Conservation (phyloP, 2,329 filamentous ascomycete species). For the Metarhizium anisopliae region DNA sequence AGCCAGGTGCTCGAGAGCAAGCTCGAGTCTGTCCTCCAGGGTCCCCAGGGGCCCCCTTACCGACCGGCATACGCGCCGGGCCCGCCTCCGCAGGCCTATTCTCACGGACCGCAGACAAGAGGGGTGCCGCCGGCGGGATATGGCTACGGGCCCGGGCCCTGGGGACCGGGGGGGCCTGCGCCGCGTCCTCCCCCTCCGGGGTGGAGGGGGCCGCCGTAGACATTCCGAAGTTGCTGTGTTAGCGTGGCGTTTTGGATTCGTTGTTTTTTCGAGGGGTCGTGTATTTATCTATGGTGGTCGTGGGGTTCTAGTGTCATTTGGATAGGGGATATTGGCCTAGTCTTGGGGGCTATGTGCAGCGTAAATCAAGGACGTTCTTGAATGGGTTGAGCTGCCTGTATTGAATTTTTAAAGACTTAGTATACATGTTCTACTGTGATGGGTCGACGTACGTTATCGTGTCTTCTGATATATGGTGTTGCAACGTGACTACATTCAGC, state of each 20-base stretch:
- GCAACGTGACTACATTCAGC: too few relatives aligned
- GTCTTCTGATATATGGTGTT: too few relatives aligned
- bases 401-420: too few relatives aligned
- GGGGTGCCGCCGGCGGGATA: not conserved
- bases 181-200: not conserved
- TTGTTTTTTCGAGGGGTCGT: too few relatives aligned
- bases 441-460: too few relatives aligned
- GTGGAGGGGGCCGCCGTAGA: not conserved
- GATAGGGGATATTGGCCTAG: too few relatives aligned
- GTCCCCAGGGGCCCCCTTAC: slow-evolving; percentile 6
- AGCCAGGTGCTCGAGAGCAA: slow-evolving; percentile 24
- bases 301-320: too few relatives aligned
- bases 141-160: not conserved
- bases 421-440: too few relatives aligned
- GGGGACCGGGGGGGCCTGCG: not conserved
- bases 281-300: too few relatives aligned
- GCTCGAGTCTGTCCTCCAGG: slow-evolving; percentile 21
- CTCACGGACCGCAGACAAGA: not conserved
- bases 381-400: too few relatives aligned
- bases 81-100: slow-evolving; percentile 1
- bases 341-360: too few relatives aligned
- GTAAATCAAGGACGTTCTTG: too few relatives aligned
- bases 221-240: not conserved
- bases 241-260: not conserved
- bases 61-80: slow-evolving; percentile 5